Percentiles rank a stretch among this genome's conserved stretches.
Evolutionary conservation across 2,329 filamentous ascomycete species (phyloP).

Genomic region (Beauveria sp.): DNA sequence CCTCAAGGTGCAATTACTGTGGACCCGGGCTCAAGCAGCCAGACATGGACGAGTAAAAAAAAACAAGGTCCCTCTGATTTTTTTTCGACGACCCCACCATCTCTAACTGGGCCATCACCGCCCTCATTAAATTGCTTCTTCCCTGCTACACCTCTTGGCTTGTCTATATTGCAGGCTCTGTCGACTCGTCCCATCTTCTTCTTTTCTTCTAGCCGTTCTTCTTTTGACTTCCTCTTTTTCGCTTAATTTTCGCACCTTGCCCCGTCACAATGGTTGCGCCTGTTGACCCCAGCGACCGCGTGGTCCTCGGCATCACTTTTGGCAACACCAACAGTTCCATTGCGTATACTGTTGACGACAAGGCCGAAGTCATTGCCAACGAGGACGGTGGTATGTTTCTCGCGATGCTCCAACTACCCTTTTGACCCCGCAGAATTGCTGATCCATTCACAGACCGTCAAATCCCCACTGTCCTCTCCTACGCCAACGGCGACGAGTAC

Average conservation of each 20-base stretch:
- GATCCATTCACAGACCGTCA: constrained; percentile 64
- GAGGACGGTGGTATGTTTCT: constrained; percentile 79
- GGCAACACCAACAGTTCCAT: constrained; percentile 99
- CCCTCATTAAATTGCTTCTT: constrained; percentile 3
- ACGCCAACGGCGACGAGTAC: constrained; percentile 93
- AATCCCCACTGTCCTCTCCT: constrained; percentile 90
- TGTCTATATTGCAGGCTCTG: not conserved
- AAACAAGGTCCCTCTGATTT: constrained; percentile 14
- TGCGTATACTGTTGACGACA: constrained; percentile 86
- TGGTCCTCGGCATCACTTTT: constrained; percentile 91
- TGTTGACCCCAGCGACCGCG: constrained; percentile 49
- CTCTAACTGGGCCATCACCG: constrained; percentile 1
- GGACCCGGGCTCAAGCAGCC: not conserved
- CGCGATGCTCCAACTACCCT: too few species aligned
- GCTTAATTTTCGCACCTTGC: not conserved
- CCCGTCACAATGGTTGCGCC: constrained; percentile 36
- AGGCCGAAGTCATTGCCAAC: constrained; percentile 96
- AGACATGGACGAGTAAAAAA: not conserved
- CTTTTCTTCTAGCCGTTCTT: not conserved
- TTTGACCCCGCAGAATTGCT: not conserved
- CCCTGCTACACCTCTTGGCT: not conserved
- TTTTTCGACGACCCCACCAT: constrained; percentile 14
- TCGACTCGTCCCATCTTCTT: not conserved
- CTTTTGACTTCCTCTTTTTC: too few species aligned
- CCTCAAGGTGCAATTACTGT: not conserved